A percentile compares a stretch with the other conserved stretches of the same genome.
Conservation (phyloP, 2,329 filamentous ascomycete genomes). For the Pseudogymnoascus sp. region DNA sequence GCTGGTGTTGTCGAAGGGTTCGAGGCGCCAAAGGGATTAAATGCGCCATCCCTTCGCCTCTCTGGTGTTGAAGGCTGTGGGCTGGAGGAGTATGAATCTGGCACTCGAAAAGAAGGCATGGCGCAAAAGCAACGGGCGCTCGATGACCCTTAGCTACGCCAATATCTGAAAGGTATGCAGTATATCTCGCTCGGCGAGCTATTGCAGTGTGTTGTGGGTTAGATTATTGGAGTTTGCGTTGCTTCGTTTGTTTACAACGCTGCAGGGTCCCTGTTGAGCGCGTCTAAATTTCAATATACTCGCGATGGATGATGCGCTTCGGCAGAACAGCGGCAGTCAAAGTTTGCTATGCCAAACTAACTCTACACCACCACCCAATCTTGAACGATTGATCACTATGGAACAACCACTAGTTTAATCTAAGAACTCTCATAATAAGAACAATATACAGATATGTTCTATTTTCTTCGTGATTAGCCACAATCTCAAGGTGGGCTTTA, state of each 20-base stretch:
- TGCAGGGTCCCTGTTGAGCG: neutral
- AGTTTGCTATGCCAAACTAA: neutral
- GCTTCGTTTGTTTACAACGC: constrained; percentile 8
- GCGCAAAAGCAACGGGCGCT: constrained; percentile 6
- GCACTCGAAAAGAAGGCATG: constrained; percentile 20
- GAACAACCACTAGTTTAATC: neutral
- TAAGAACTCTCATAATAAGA: neutral
- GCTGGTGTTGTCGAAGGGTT: constrained; percentile 50
- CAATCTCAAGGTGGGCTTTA: neutral
- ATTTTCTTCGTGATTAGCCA: neutral
- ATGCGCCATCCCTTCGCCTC: constrained; percentile 22
- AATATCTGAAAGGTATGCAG: neutral
- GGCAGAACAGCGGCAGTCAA: constrained; percentile 1
- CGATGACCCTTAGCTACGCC: constrained; percentile 5
- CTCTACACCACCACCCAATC: neutral
- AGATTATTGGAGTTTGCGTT: neutral
- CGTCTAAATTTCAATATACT: constrained; percentile 9
- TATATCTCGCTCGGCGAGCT: neutral
- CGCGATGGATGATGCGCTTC: neutral
- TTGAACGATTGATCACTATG: neutral
- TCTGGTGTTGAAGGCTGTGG: constrained; percentile 31
- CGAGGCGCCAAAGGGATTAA: constrained; percentile 23
- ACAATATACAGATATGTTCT: neutral
- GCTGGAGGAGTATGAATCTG: constrained; percentile 23
- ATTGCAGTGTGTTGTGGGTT: neutral